Evolutionary conservation across 768 basidiomycete species (phyloP), one percentile per base, ranked within the genome.

Genomic region (Boletus vinaceobasis): DNA sequence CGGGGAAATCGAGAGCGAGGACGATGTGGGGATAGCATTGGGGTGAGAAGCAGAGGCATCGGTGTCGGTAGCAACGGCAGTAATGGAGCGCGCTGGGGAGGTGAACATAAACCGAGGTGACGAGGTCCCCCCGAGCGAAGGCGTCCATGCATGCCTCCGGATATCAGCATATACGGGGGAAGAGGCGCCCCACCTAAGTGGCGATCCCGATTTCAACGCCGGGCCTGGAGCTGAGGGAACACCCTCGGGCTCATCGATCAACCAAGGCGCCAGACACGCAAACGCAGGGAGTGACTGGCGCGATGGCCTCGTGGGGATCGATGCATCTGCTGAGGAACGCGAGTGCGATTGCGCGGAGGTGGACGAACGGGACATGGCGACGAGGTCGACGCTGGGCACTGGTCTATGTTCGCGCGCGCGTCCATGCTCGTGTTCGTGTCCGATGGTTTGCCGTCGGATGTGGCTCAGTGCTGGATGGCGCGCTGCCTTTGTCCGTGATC

Each of bases 351-450:
- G 47, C 1, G 32, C 9, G 23, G 64, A 66, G 3, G 14, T 17
- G 36, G 63, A 56, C 17, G 60, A 57, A 5, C 13, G 50, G 0
- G 65, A 60, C n/a, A 58, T 37, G 8, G 59, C 37, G 17, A 59
- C 57, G 14, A 69, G 60, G 42, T 72, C 64, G 14, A 72, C 5
- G 44, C 60, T 60, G 4, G 66, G 68, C 1, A 64, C 58, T 3
- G 14, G 19, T 7, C 7, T n/a, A 4, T 31, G 38, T 17, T 50
- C 15, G 21, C 40, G 39, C 40, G 5, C 3, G 5, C 1, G 43
- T 46, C 43, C 29, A 7, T 26, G 27, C 26, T 48, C 31, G n/a
- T n/a, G 33, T 9, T 10, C 43, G 31, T 52, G 48, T 5, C 47
- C 50, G 17, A 60, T 55, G 9, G 61, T 60, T 33, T 66, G 58